Conservation (phyloP, 139 green algal genomes). For the Tetradesmus obliquus region DNA sequence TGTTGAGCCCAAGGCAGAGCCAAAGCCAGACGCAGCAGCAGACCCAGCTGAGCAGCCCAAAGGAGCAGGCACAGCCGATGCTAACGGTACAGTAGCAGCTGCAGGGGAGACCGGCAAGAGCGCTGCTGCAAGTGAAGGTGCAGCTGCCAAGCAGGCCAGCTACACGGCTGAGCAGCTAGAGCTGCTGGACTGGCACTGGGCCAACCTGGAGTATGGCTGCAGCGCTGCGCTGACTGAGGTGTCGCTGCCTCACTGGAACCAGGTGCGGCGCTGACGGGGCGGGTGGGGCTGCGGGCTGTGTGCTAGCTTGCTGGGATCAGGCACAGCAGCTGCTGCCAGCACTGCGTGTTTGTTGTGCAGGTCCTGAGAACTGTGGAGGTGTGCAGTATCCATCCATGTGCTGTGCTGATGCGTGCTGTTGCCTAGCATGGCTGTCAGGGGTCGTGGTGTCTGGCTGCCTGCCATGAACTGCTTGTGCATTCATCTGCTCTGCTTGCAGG, state of each 20-base stretch:
- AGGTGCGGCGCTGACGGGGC: slow-evolving; percentile 59
- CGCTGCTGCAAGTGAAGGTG: background rate
- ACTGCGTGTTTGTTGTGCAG: background rate
- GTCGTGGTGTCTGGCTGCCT: background rate
- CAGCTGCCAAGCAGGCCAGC: background rate
- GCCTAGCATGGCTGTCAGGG: background rate
- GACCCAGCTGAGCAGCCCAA: background rate
- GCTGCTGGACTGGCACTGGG: slow-evolving; percentile 77
- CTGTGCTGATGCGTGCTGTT: background rate
- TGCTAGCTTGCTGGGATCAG: background rate
- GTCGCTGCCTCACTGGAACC: slow-evolving; percentile 82
- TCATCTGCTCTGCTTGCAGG: slow-evolving; percentile 17
- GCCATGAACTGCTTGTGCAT: background rate
- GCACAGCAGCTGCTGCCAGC: too few relatives aligned
- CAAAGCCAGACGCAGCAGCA: background rate
- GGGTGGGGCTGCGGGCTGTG: too few relatives aligned
- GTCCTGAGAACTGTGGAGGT: background rate
- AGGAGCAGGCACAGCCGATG: background rate
- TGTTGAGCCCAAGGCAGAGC: background rate
- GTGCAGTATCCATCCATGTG: background rate
- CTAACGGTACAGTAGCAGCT: background rate
- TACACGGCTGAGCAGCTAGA: slow-evolving; percentile 22
- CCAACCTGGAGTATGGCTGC: slow-evolving; percentile 94
- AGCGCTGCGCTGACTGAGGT: slow-evolving; percentile 63
- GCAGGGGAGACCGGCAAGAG: background rate